phyloP scores from a whole-genome alignment of 140 eudicot genomes.

The Flaveria floridana region DNA sequence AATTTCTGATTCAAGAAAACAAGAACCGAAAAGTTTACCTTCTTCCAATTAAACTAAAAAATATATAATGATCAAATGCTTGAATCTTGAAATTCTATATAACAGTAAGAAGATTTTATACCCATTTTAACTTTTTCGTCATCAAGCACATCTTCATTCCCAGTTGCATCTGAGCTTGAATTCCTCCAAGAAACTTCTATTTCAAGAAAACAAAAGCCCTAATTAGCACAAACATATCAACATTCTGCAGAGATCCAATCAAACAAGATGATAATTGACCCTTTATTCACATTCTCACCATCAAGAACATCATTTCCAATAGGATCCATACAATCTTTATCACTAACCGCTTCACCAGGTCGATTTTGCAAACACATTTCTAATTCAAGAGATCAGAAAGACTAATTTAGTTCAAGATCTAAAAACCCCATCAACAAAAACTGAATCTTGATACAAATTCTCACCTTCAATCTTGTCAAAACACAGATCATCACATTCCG shows the following conservation, averaged over 20 bases:
- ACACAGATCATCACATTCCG: conserved; percentile 29
- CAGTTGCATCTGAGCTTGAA: conserved; percentile 18
- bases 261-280: background rate
- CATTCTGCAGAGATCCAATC: background rate
- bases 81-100: conserved; percentile 17
- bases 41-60: conserved; percentile 3
- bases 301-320: conserved; percentile 38
- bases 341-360: conserved; percentile 20
- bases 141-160: conserved; percentile 25
- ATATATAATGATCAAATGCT: conserved; percentile 18
- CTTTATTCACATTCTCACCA: conserved; percentile 36
- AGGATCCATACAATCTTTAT: conserved; percentile 40
- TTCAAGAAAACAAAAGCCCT: conserved; percentile 27
- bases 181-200: conserved; percentile 33
- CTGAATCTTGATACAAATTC: conserved; percentile 14
- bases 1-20: conserved; percentile 31
- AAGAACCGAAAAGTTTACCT: background rate
- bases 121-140: conserved; percentile 15
- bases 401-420: background rate
- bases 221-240: conserved; percentile 23
- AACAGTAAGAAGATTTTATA: background rate
- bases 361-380: conserved; percentile 23
- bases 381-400: conserved; percentile 8
- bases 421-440: conserved; percentile 7
- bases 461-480: conserved; percentile 46